These are phyloP conservation scores for Flaveria linearis DNA, from an alignment of 129 eudicot genomes.

Conservation along the genomic window DNA sequence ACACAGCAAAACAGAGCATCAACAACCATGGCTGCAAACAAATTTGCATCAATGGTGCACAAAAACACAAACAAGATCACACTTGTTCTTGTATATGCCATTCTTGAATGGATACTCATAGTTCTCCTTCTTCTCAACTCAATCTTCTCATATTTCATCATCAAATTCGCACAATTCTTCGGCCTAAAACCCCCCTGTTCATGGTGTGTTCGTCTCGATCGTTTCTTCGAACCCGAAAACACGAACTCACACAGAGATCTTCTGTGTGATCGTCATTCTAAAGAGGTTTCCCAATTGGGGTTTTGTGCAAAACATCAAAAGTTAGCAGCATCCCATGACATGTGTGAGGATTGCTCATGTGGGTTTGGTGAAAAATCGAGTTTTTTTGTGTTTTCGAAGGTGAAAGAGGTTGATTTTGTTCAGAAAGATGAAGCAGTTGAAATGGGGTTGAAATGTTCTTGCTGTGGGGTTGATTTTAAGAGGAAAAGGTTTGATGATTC, in stretches of 20 bases:
- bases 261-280: constrained; percentile 73
- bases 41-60: constrained; percentile 82
- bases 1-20: constrained; percentile 39
- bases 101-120: constrained; percentile 88
- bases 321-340: constrained; percentile 50
- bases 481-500: constrained; percentile 44
- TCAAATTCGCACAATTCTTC: constrained; percentile 67
- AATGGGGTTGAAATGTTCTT: constrained; percentile 63
- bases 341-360: constrained; percentile 80
- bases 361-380: constrained; percentile 23
- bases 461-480: constrained; percentile 64
- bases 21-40: constrained; percentile 76
- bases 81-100: constrained; percentile 62
- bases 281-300: constrained; percentile 66
- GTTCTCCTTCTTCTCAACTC: constrained; percentile 76
- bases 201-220: constrained; percentile 81
- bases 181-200: constrained; percentile 86
- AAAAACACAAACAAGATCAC: constrained; percentile 75
- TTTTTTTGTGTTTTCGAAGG: constrained; percentile 43
- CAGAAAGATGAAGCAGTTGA: constrained; percentile 43
- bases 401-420: constrained; percentile 47
- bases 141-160: constrained; percentile 66
- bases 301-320: constrained; percentile 71
- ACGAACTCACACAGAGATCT: constrained; percentile 47
- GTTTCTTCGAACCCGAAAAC: constrained; percentile 52